These are phyloP conservation scores for Claviceps africana DNA, from an alignment of 2,329 filamentous ascomycete genomes.

Conservation along the genomic window DNA sequence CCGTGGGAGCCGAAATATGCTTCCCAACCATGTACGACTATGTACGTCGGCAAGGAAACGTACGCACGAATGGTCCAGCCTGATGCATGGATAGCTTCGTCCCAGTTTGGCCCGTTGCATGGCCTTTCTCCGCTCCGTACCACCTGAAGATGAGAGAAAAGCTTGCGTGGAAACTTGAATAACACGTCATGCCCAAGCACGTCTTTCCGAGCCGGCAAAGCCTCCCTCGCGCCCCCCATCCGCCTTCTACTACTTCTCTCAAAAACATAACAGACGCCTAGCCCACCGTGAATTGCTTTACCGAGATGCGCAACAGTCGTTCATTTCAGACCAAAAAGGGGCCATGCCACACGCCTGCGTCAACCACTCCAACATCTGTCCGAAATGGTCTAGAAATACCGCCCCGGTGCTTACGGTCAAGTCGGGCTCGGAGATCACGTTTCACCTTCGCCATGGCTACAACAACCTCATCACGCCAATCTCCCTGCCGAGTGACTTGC, in stretches of 20 bases:
- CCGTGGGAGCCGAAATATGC: no score
- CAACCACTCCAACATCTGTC: conserved; percentile 20
- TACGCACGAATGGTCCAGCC: no score
- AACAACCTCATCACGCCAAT: conserved; percentile 33
- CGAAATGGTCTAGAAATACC: conserved; percentile 34
- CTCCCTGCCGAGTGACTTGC: conserved; percentile 25
- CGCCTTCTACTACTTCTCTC: neutral
- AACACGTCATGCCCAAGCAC: neutral
- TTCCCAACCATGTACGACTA: no score
- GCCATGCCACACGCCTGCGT: conserved; percentile 13
- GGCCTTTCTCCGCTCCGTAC: neutral
- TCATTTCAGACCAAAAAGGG: neutral
- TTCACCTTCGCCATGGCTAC: conserved; percentile 35
- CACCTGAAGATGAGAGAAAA: neutral
- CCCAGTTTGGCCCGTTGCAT: neutral
- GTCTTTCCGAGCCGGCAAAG: neutral
- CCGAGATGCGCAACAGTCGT: neutral
- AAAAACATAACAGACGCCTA: neutral
- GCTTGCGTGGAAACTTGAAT: neutral
- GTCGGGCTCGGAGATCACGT: conserved; percentile 32
- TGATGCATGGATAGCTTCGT: neutral
- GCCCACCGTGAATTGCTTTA: neutral
- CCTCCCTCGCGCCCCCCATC: no score
- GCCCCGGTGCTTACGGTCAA: conserved; percentile 31
- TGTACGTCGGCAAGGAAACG: no score